These are phyloP conservation scores for Leptodontidium sp. DNA, from an alignment of 2,329 filamentous ascomycete genomes.

Conservation along the genomic window DNA sequence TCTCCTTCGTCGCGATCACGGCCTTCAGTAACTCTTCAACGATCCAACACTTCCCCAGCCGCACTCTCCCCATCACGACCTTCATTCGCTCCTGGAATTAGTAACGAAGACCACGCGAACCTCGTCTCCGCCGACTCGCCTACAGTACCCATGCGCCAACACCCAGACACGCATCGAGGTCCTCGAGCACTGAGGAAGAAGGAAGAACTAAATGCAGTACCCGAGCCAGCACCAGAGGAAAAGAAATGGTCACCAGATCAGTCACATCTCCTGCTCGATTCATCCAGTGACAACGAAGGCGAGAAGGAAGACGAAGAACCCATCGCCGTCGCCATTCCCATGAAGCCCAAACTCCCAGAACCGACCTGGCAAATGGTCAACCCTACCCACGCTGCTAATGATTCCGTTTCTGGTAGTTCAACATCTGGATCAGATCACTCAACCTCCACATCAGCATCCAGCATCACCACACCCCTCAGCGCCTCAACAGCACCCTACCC, in stretches of 20 bases:
- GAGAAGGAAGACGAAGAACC: conserved; percentile 15
- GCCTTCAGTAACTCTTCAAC: conserved; percentile 42
- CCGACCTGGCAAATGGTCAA: conserved; percentile 42
- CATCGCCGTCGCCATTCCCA: conserved; percentile 23
- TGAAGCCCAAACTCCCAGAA: conserved; percentile 38
- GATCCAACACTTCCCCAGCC: conserved; percentile 65
- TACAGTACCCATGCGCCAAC: conserved; percentile 2
- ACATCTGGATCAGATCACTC: conserved; percentile 37
- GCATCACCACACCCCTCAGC: conserved; percentile 34
- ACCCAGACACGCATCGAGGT: conserved; percentile 1
- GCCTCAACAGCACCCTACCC: conserved; percentile 17
- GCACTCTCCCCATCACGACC: conserved; percentile 56
- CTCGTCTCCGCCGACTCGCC: conserved; percentile 29
- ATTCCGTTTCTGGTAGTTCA: conserved; percentile 33
- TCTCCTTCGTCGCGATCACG: conserved; percentile 27
- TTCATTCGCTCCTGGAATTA: conserved; percentile 36
- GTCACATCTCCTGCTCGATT: conserved; percentile 37
- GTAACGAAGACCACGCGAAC: conserved; percentile 37
- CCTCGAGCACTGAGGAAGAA: conserved; percentile 8
- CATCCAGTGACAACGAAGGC: conserved; percentile 30
- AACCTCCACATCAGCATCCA: conserved; percentile 33
- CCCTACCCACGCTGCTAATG: conserved; percentile 26
- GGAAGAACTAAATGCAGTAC: conserved; percentile 5
- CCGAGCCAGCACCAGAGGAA: background rate
- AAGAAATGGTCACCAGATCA: conserved; percentile 36